A percentile compares a stretch with the other conserved stretches of the same genome.
Conservation (phyloP, 805 yeast genomes). For the Candida nanaspora region DNA sequence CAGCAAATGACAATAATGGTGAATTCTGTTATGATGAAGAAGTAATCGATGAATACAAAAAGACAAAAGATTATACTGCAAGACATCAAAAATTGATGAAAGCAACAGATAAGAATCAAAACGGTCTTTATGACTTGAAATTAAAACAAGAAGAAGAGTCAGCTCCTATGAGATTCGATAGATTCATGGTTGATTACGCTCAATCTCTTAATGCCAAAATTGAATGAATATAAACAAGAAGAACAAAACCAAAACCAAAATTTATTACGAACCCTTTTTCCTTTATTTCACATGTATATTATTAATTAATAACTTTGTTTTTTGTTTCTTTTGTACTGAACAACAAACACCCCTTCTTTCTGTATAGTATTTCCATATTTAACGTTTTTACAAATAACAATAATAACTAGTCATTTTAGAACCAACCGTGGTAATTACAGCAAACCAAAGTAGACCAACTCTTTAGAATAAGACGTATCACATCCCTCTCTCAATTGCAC, state of each 20-base stretch:
- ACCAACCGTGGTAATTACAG: too few relatives aligned
- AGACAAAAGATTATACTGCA: conserved; percentile 22
- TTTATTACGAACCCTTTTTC: too few relatives aligned
- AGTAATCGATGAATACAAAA: conserved; percentile 22
- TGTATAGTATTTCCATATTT: too few relatives aligned
- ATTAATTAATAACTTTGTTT: too few relatives aligned
- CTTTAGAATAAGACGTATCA: too few relatives aligned
- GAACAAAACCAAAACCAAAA: too few relatives aligned
- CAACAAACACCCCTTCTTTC: too few relatives aligned
- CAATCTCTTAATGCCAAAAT: conserved; percentile 13
- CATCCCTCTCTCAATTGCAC: conserved; percentile 25
- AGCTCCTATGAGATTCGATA: conserved; percentile 20
- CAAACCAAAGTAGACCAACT: too few relatives aligned
- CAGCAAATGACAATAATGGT: conserved; percentile 17
- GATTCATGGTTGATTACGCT: conserved; percentile 17
- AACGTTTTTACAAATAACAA: too few relatives aligned
- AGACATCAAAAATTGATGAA: conserved; percentile 14
- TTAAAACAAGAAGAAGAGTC: conserved; percentile 15
- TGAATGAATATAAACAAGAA: conserved; percentile 26
- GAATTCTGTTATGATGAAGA: conserved; percentile 24
- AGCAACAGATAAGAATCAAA: background rate
- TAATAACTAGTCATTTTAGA: too few relatives aligned
- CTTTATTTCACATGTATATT: too few relatives aligned
- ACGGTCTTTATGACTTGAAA: conserved; percentile 4
- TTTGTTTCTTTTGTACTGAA: too few relatives aligned